Percentiles rank a stretch among this genome's conserved stretches.
Conservation (phyloP, 2,329 filamentous ascomycete genomes). For the Calycina marina region DNA sequence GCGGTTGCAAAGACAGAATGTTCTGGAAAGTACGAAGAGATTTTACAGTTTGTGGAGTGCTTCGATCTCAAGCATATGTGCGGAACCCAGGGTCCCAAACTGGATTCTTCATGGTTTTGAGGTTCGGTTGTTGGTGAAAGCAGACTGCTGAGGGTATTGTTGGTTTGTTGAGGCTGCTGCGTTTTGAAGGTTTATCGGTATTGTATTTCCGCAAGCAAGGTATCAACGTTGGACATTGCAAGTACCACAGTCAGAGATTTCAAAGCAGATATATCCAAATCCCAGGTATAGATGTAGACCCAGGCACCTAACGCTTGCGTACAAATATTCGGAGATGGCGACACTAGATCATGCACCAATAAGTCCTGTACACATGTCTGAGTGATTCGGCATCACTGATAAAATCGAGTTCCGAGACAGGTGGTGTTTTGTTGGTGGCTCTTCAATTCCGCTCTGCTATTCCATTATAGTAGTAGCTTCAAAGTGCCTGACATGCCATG, state of each 20-base stretch:
- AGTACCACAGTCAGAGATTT: no score
- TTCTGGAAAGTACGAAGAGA: constrained; percentile 6
- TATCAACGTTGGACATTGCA: no score
- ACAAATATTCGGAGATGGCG: no score
- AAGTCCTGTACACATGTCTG: no score
- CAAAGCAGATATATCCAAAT: no score
- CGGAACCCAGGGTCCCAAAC: constrained; percentile 1
- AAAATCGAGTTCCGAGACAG: neutral
- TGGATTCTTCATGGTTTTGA: neutral
- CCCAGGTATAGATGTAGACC: no score
- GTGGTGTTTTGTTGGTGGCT: constrained; percentile 7
- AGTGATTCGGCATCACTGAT: neutral
- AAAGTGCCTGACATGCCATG: constrained; percentile 11
- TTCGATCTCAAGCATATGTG: constrained; percentile 10
- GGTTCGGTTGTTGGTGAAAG: neutral
- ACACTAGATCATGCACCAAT: no score
- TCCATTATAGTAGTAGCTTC: constrained; percentile 11
- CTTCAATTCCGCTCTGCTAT: constrained; percentile 13
- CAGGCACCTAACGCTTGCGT: no score
- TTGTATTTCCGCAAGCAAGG: no score
- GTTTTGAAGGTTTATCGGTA: no score
- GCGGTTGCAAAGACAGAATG: constrained; percentile 7
- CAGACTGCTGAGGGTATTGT: no score
- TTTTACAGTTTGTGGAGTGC: constrained; percentile 7
- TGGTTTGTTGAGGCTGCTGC: neutral